A percentile compares a stretch with the other conserved stretches of the same genome.
These are phyloP conservation scores for Boletus huronensis DNA, from an alignment of 768 basidiomycete genomes.

Conservation along the genomic window DNA sequence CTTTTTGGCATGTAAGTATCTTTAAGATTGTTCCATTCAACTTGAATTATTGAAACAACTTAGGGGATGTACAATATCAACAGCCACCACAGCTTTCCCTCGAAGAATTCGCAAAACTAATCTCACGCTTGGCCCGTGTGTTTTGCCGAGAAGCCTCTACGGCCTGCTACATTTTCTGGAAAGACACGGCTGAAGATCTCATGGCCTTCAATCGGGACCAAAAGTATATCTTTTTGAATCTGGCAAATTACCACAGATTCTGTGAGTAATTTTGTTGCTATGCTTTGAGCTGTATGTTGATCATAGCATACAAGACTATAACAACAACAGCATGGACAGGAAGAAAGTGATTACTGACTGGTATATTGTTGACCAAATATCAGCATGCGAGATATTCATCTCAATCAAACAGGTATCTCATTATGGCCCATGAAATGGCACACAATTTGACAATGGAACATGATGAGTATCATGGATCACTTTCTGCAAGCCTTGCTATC, in stretches of 20 bases:
- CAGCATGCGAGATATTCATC: not conserved
- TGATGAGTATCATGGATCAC: constrained; percentile 25
- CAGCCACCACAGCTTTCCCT: not conserved
- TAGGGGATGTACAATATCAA: constrained; percentile 1
- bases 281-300: not conserved
- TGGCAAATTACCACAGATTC: constrained; percentile 8
- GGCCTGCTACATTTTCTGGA: constrained; percentile 15
- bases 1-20: constrained; percentile 12
- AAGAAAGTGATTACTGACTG: constrained; percentile 4
- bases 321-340: constrained; percentile 1
- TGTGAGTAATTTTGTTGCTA: not conserved
- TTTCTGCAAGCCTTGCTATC: constrained; percentile 14
- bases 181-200: constrained; percentile 14
- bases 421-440: constrained; percentile 29
- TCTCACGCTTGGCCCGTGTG: not conserved
- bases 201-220: constrained; percentile 20
- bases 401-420: constrained; percentile 20
- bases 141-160: not conserved
- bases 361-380: constrained; percentile 3
- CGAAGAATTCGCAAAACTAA: constrained; percentile 1
- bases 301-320: not conserved
- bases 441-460: constrained; percentile 23
- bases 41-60: not conserved
- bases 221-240: constrained; percentile 10
- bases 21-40: not conserved